Evolutionary conservation across 148 eudicot genomes (phyloP).

Genomic region (Polygonum aviculare): DNA sequence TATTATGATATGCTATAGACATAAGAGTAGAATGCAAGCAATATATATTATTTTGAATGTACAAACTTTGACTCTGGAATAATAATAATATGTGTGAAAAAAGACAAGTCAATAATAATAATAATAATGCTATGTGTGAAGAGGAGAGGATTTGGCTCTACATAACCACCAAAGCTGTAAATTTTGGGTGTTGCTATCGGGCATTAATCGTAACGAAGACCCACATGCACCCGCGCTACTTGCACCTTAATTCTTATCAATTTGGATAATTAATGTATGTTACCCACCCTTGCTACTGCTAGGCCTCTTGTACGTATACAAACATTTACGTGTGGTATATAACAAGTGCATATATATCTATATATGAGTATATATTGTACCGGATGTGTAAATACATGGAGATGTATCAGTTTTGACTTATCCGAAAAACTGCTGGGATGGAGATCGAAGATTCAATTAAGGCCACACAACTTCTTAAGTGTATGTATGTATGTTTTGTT

Average conservation of each 20-base stretch:
- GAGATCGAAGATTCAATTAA: background rate
- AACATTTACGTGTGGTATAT: background rate
- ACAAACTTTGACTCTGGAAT: background rate
- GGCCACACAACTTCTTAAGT: background rate
- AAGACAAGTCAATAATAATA: background rate
- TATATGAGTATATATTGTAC: background rate
- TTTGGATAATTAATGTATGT: conserved; percentile 2
- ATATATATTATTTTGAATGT: background rate
- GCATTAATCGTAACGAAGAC: conserved; percentile 4
- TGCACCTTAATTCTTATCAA: too few species aligned
- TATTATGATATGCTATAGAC: background rate
- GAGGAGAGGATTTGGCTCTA: background rate
- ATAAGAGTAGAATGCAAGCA: background rate
- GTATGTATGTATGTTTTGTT: too few species aligned
- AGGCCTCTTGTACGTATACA: background rate
- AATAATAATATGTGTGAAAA: background rate
- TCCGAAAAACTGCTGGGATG: background rate
- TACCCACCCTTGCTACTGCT: background rate
- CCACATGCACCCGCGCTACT: background rate
- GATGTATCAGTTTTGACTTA: background rate
- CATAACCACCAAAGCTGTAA: background rate
- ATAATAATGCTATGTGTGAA: background rate
- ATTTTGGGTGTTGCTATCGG: background rate
- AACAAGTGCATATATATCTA: background rate
- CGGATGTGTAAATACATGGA: background rate